Conservation (phyloP, 2,329 filamentous ascomycete species). For the Laburnicola sp. region DNA sequence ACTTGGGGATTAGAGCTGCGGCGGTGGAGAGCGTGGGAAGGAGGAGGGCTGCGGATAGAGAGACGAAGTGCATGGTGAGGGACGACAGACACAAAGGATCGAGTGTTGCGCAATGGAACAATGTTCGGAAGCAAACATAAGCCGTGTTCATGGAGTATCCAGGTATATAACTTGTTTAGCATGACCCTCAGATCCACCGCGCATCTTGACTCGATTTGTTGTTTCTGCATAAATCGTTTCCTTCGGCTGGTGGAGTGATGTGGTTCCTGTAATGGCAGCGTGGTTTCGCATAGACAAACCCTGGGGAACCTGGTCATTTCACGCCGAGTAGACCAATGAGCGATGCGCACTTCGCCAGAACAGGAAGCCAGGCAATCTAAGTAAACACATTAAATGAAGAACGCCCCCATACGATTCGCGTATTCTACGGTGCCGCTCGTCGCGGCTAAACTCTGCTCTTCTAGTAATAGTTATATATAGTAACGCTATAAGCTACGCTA, state of each 20-base stretch:
- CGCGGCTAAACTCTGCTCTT: too few species aligned
- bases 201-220: conserved; percentile 6
- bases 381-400: too few species aligned
- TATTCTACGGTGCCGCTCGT: neutral
- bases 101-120: neutral
- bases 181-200: neutral
- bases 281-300: conserved; percentile 8
- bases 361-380: neutral
- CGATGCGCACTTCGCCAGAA: neutral
- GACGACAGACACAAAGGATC: neutral
- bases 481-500: too few species aligned
- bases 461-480: too few species aligned
- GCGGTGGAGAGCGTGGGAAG: conserved; percentile 11
- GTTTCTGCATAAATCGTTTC: conserved; percentile 3
- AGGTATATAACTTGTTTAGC: neutral
- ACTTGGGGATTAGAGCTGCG: conserved; percentile 31
- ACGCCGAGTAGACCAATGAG: conserved; percentile 1
- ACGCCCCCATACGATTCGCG: neutral
- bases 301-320: conserved; percentile 6
- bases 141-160: neutral
- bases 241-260: conserved; percentile 10
- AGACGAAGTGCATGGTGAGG: conserved; percentile 3
- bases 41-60: conserved; percentile 1
- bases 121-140: neutral
- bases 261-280: neutral